Base-by-base conservation (phyloP, 768 basidiomycete species). In the Amanita brunnescens region DNA sequence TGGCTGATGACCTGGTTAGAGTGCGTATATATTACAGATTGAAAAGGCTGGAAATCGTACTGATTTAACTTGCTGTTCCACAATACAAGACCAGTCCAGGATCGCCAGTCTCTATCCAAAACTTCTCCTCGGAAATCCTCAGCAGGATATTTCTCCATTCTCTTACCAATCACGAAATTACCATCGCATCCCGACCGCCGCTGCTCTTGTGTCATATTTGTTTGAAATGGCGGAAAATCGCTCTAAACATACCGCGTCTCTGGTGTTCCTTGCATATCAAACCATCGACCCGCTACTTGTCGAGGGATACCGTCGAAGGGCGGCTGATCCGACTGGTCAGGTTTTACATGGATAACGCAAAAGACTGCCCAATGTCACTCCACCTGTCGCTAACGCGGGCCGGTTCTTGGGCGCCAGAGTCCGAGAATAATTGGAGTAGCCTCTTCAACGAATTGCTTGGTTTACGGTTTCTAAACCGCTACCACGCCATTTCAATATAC, bases 171-270 rank as follows among this genome's bases (percentile, higher is more conserved):
- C 30, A 46, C 9, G 45, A 33, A 9, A 46, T 29, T 20, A 46
- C 45, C 18, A 46, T 3, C 1, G n/a, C 45, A 32, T 33, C 30
- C 21, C 30, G n/a, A 21, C 45, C 45, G 20, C 45, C 45, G 2
- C 30, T 46, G 30, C 45, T 46, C 13, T 34, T 46, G 16, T 46
- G 45, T 18, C 45, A 34, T 18, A 46, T 46, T 46, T 46, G 45
- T 21, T 46, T 30, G 10, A 46, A 33, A 23, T 46, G 45, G 45
- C 30, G 45, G 45, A 46, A 32, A 20, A 33, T 34, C 23, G 45
- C 45, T 20, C 7, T 46, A 12, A 32, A 18, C 45, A 46, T 30
- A 3, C 45, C 45, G 10, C 45, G 45, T 16, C 45, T 46, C 18
- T 46, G 45, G 45, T 14, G 45, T 18, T 35, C 6, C 21, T 18